Conservation (phyloP, 2,329 filamentous ascomycete species). For the Graphilbum fragrans region DNA sequence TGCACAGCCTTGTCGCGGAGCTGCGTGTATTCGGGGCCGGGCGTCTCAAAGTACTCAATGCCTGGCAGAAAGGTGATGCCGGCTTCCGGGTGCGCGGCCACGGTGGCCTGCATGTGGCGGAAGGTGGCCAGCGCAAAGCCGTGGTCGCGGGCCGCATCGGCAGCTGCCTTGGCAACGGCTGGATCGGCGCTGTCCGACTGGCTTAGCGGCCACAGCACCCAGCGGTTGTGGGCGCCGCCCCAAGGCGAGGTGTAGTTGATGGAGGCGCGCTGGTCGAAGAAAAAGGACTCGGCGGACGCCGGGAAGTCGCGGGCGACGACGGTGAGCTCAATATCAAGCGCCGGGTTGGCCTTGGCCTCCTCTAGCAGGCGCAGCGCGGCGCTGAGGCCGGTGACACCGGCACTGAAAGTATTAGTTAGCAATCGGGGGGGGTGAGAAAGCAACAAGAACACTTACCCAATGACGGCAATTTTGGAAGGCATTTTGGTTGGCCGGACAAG, state of each 20-base stretch:
- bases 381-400: constrained; percentile 40
- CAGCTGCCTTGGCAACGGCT: constrained; percentile 13
- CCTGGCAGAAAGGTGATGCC: constrained; percentile 37
- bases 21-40: constrained; percentile 23
- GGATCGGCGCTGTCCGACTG: background rate
- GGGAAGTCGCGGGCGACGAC: constrained; percentile 35
- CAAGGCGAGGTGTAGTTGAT: constrained; percentile 46
- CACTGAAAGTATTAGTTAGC: constrained; percentile 21
- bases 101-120: constrained; percentile 24
- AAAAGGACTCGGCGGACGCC: constrained; percentile 27
- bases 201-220: constrained; percentile 26
- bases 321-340: constrained; percentile 24
- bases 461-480: constrained; percentile 3
- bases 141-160: constrained; percentile 25
- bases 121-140: constrained; percentile 28
- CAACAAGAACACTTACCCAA: constrained; percentile 3
- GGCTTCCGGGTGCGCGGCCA: constrained; percentile 19
- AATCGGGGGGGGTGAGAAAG: background rate
- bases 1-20: constrained; percentile 17
- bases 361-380: constrained; percentile 32
- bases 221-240: constrained; percentile 44
- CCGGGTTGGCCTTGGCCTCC: constrained; percentile 1
- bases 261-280: constrained; percentile 21
- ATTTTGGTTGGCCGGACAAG: background rate
- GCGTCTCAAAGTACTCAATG: constrained; percentile 39